Base-by-base conservation (phyloP, 768 basidiomycete genomes). In the Lentinula aciculospora region DNA sequence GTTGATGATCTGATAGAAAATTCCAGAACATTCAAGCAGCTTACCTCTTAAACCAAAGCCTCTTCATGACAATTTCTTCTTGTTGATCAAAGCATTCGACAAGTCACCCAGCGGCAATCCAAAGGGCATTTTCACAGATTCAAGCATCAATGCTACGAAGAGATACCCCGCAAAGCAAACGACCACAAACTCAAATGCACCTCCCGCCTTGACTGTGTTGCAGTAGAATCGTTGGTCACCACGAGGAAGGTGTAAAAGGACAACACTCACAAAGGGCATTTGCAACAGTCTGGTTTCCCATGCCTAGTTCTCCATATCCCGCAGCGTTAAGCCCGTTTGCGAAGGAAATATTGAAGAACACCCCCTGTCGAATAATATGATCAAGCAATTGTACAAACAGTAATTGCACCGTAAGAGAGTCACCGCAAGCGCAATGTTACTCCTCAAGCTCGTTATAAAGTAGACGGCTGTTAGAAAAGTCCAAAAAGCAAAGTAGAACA, bases 401-500 rank as follows among this genome's bases (percentile, higher is more conserved):
- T 12, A 13, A 36, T 8, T 21, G 15, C 19, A 28, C 25, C 13
- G 25, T 21, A 15, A 45, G 25, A 7, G 9, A 45, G 10, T 28
- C 17, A 57, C 56, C 17, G 44, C 56, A 36, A 37, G 39, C 3
- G 31, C 46, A 13, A 57, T 12, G 28, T 57, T 57, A 10, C n/a
- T 57, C 31, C 56, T 46, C 25, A 57, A 45, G 21, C 56, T 57
- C 28, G 45, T 15, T 9, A 57, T 21, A 34, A 57, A 48, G 45
- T 46, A 57, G 5, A 46, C 34, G 17, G 21, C 5, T 23, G 36
- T 37, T 9, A 36, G 12, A 25, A 57, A 37, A 10, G 56, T 47
- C 56, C 56, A 57, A 19, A 57, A 46, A 4, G 46, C 32, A 25
- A 46, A 57, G 56, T 57, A 57, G 56, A 57, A 57, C 56, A 57